Base-by-base conservation (phyloP, 2,329 filamentous ascomycete species). In the Fusarium torreyae region DNA sequence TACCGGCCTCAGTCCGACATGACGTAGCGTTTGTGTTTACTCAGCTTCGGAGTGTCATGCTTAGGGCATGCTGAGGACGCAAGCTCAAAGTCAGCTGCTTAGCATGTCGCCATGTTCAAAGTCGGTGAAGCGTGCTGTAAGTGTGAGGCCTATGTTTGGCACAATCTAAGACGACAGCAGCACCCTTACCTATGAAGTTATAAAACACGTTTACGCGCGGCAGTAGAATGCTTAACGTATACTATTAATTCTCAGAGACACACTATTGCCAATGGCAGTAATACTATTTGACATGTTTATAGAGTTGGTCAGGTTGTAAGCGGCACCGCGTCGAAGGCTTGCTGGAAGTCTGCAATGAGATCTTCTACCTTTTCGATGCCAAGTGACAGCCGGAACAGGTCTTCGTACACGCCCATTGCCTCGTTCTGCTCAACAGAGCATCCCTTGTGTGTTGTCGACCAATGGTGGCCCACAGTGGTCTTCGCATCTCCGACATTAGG, bases 401-500 rank as follows among this genome's bases (percentile, higher is more conserved):
- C 85, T 13, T 91, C 89, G 20, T 81, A 85, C 61, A 92, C 82
- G 78, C 92, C 90, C 79, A 92, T 48, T 34, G 45, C 45, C 45
- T 48, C 45, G 2, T 34, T 48, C 45, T 48, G 45, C 45, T 48
- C 45, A 20, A n/a, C 28, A 22, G 45, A 34, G 17, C 45, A 48
- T 7, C 45, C 45, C 14, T 49, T 88, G 74, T 93, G 91, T 17
- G 91, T 93, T 2, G 91, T 92, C 11, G 87, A 88, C 88, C 89
- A 91, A 3, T 91, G 91, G 75, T 92, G 90, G 62, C 92, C 91
- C 22, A 90, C 89, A 54, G 92, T 83, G 13, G 90, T 92, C 81
- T 92, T 93, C 33, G 89, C 88, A 73, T 92, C 91, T 57, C 91
- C 91, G 34, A 92, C 90, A 6, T 34, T 57, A 3, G 55, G 31